Base-by-base conservation (phyloP, 2,329 filamentous ascomycete species). In the Capronia coronata region DNA sequence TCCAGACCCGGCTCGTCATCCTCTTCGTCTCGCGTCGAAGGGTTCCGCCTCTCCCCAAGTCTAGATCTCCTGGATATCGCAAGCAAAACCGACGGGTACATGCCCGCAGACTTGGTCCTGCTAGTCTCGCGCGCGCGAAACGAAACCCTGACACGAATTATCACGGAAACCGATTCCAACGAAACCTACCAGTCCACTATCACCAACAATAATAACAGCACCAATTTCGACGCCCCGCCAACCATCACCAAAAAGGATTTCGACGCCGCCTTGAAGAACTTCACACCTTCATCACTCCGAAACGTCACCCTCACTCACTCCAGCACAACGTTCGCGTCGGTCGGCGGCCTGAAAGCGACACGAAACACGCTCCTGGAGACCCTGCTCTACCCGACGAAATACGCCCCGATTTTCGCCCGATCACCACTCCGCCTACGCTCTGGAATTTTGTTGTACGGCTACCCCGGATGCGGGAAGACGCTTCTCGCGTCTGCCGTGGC, bases 401-500 rank as follows among this genome's bases (percentile, higher is more conserved):
- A 98, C 64, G 93, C 93, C 0, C 93, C 93, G 1, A 96, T 98
- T 57, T 98, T 98, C 64, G 89, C 90, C 2, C 87, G 94, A 63
- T 98, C 93, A 60, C 93, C 93, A 2, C 78, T 98, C 0, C 86
- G 93, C n/a, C 76, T 98, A 3, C 87, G 93, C 9, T 97, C 91
- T 6, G 93, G 93, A 46, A 76, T 98, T 1, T 76, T 98, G 2
- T 77, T 98, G 0, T 98, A 98, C 64, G 93, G 93, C 22, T 97
- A 86, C 62, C 93, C 93, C 0, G 93, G 93, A 2, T 97, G 93
- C 63, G 94, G 94, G 54, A 98, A 98, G 71, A 98, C 93, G 0
- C 77, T 98, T 7, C 80, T 98, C 8, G 93, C 94, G 16, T 94
- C 87, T 50, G 93, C 93, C 0, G 91, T 98, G n/a, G 93, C 94